Percentiles rank a stretch among this genome's conserved stretches.
These are phyloP conservation scores for Apiospora rasikravindrae DNA, from an alignment of 2,329 filamentous ascomycete species.

Conservation along the genomic window DNA sequence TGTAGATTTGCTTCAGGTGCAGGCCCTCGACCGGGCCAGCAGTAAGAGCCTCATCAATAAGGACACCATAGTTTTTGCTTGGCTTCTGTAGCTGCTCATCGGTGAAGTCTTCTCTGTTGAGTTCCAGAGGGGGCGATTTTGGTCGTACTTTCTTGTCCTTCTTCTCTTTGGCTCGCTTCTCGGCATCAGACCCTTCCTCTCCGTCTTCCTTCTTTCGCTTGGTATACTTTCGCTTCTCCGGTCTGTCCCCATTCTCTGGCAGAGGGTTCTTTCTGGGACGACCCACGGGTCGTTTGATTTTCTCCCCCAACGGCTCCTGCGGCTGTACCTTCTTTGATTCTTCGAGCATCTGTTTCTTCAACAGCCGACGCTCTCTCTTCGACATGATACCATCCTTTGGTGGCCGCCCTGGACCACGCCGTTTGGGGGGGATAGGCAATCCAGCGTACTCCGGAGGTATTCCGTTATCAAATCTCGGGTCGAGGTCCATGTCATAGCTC, in stretches of 20 bases:
- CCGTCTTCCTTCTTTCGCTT: constrained; percentile 65
- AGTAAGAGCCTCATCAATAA: constrained; percentile 65
- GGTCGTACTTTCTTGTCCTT: constrained; percentile 64
- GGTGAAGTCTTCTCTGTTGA: constrained; percentile 60
- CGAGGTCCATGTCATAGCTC: constrained; percentile 37
- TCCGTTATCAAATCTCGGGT: constrained; percentile 4
- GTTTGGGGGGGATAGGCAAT: constrained; percentile 60
- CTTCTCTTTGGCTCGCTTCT: constrained; percentile 59
- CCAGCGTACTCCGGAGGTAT: constrained; percentile 8
- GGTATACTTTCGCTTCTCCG: constrained; percentile 71
- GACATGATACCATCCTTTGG: constrained; percentile 86
- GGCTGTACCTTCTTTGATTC: constrained; percentile 57
- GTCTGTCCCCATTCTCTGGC: constrained; percentile 60
- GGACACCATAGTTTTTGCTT: constrained; percentile 65
- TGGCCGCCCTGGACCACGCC: constrained; percentile 78
- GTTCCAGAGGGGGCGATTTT: constrained; percentile 64
- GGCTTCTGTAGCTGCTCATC: constrained; percentile 65
- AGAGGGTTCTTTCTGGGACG: constrained; percentile 68
- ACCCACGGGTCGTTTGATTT: constrained; percentile 68
- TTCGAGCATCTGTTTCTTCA: constrained; percentile 64
- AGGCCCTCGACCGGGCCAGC: constrained; percentile 59
- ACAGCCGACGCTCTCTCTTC: constrained; percentile 71
- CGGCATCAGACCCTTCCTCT: constrained; percentile 60
- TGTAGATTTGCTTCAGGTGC: constrained; percentile 67
- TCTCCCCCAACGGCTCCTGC: constrained; percentile 52